These are phyloP conservation scores for Rhododendron molle DNA, from an alignment of 148 eudicot species.

Conservation along the genomic window DNA sequence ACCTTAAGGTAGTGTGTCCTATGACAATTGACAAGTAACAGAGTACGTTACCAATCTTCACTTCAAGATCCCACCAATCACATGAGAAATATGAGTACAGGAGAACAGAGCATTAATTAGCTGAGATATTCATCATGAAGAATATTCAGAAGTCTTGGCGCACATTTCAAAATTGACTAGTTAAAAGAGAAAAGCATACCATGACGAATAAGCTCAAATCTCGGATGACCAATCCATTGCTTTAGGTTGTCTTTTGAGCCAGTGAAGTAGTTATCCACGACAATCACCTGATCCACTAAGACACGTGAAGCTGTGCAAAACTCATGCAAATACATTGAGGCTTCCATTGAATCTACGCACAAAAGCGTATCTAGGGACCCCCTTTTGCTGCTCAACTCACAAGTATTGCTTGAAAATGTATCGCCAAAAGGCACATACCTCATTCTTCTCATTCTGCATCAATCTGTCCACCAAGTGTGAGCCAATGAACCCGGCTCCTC, in stretches of 20 bases:
- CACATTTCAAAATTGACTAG: not conserved
- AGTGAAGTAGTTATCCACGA: conserved; percentile 93
- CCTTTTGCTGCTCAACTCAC: not conserved
- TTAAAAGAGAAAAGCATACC: conserved; percentile 36
- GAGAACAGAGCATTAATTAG: not conserved
- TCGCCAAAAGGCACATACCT: conserved; percentile 38
- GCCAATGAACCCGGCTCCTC: conserved; percentile 99
- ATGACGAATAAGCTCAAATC: conserved; percentile 98
- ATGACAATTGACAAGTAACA: not conserved
- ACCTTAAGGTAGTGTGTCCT: not conserved
- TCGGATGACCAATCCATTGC: conserved; percentile 94
- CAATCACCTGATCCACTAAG: conserved; percentile 59
- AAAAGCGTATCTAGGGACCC: not conserved
- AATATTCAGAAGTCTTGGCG: not conserved
- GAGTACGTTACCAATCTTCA: not conserved
- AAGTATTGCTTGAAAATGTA: not conserved
- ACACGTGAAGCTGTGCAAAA: not conserved
- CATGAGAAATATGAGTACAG: not conserved
- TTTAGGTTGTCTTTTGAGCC: conserved; percentile 90
- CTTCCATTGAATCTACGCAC: not conserved
- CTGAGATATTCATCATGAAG: not conserved
- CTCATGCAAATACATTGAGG: not conserved
- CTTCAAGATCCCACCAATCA: not conserved
- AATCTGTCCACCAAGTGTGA: conserved; percentile 90
- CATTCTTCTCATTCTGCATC: conserved; percentile 96